Evolutionary conservation across 2,329 filamentous ascomycete species (phyloP), one percentile per base, ranked within the genome.

Genomic region (Colletotrichum sp.): DNA sequence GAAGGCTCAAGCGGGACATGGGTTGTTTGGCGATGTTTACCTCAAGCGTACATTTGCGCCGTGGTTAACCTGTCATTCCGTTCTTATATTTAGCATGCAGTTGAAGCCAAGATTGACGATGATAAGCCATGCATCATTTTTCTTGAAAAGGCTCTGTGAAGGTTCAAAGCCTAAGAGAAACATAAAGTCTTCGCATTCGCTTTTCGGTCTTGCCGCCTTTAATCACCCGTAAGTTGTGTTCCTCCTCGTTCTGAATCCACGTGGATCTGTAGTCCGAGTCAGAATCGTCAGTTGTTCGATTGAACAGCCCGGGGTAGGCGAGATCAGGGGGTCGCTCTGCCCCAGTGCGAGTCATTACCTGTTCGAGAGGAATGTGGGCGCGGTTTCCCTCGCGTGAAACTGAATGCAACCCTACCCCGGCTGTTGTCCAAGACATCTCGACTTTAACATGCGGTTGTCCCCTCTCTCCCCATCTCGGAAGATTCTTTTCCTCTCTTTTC

Each of bases 321-420:
- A 71, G 68, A 71, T 71, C 68, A 71, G 59, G 68, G 68, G 57
- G 39, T 8, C 11, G 25, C 28, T 16, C 25, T 36, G 60, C 59
- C 68, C 68, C 68, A 52, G 39, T 65, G 68, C 68, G 59, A 71
- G 68, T 71, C 68, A 71, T 64, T 65, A 48, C 39, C 68, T 15
- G 59, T 65, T 65, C 22, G 27, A 36, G 59, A 15, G 68, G 60
- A 19, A 71, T 64, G 59, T 55, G 39, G 68, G 68, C 68, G 59
- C 22, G 55, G 52, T 22, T 68, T 60, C 28, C 52, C 28, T 60
- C 28, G 48, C 28, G 32, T 68, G 66, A 60, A 59, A 68, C 66
- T 52, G 55, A 69, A 36, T 66, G 63, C 60, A 39, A 55, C 39
- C 39, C 59, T 65, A 28, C 39, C 59, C 68, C 36, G 60, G 57